Percentiles rank a stretch among this genome's conserved stretches.
These are phyloP conservation scores for Leishmania aethiopica DNA, from an alignment of 208 protist genomes.

Conservation along the genomic window DNA sequence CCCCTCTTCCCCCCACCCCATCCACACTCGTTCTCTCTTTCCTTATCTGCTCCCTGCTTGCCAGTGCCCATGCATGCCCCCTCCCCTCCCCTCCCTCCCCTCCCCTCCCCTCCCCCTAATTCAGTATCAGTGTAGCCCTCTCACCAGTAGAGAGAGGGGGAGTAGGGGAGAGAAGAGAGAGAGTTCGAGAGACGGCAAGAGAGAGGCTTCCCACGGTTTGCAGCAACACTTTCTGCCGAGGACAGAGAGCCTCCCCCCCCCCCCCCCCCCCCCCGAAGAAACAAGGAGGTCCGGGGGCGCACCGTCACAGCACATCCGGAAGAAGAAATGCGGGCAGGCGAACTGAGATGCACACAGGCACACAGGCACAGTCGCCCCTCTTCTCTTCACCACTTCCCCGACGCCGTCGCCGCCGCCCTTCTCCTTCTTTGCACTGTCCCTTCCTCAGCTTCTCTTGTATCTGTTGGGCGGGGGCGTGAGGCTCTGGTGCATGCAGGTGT, in stretches of 20 bases:
- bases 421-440: neutral
- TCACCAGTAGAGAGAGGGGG: neutral
- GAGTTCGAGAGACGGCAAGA: neutral
- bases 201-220: neutral
- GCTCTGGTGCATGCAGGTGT: neutral
- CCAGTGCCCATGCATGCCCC: neutral
- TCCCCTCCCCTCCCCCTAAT: neutral
- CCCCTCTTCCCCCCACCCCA: neutral
- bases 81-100: neutral
- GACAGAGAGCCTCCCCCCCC: too few species aligned
- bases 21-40: constrained; percentile 1
- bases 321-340: neutral
- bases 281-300: too few species aligned
- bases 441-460: neutral
- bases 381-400: neutral
- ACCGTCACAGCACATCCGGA: neutral
- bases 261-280: too few species aligned
- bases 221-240: too few species aligned
- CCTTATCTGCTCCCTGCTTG: constrained; percentile 1
- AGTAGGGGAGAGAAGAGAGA: neutral
- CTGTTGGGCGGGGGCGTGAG: neutral
- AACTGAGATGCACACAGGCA: neutral
- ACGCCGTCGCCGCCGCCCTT: neutral
- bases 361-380: neutral
- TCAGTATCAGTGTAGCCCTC: neutral